These are phyloP conservation scores for Quercus aquifolioides DNA, from an alignment of 306 rosid genomes.

Conservation along the genomic window DNA sequence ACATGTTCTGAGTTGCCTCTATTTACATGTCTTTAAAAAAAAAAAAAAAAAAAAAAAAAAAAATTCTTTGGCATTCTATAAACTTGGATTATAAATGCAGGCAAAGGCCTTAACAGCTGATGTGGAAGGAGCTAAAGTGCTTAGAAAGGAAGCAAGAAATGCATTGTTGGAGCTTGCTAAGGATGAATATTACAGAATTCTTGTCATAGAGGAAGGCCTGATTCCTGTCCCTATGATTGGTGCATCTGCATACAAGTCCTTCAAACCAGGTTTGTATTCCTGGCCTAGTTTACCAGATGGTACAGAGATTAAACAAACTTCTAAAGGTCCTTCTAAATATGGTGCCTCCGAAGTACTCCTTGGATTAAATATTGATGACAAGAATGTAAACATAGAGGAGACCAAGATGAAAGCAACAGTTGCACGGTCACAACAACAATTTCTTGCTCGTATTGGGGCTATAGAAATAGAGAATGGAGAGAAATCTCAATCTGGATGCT, in stretches of 20 bases:
- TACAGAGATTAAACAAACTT: slow-evolving; percentile 59
- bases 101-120: slow-evolving; percentile 51
- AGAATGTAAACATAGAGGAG: slow-evolving; percentile 56
- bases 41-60: too few relatives aligned
- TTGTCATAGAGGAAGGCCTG: slow-evolving; percentile 84
- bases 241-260: slow-evolving; percentile 73
- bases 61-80: slow-evolving; percentile 12
- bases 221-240: slow-evolving; percentile 87
- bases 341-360: slow-evolving; percentile 86
- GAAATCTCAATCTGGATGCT: slow-evolving; percentile 40
- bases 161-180: slow-evolving; percentile 73
- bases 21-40: background rate
- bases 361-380: slow-evolving; percentile 63
- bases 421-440: slow-evolving; percentile 71
- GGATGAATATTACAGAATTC: slow-evolving; percentile 68
- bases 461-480: slow-evolving; percentile 49
- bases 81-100: slow-evolving; percentile 37
- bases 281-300: slow-evolving; percentile 88
- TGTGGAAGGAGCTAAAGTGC: slow-evolving; percentile 50
- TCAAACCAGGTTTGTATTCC: slow-evolving; percentile 48
- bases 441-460: slow-evolving; percentile 85
- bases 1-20: background rate
- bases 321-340: slow-evolving; percentile 54
- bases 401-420: slow-evolving; percentile 62
- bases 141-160: slow-evolving; percentile 77